These are phyloP conservation scores for Ustilago esculenta DNA, from an alignment of 1,284 basidiomycete genomes.

Conservation along the genomic window DNA sequence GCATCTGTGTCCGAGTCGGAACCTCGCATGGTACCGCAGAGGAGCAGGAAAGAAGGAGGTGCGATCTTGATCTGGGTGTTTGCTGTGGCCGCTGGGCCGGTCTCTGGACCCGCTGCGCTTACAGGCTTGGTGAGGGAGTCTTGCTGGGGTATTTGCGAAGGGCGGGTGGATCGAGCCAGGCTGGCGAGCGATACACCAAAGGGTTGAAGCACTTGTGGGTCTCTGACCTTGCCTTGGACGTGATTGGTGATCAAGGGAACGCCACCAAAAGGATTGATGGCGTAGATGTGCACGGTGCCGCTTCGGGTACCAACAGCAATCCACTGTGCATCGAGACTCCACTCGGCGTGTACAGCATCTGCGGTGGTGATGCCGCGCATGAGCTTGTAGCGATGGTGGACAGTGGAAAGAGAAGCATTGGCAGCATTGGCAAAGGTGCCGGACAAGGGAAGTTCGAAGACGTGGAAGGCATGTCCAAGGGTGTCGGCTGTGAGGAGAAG, in stretches of 20 bases:
- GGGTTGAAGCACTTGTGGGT: slow-evolving; percentile 22
- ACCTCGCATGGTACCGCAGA: background rate
- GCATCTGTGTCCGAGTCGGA: slow-evolving; percentile 1
- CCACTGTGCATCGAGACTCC: slow-evolving; percentile 41
- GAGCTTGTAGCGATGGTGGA: slow-evolving; percentile 42
- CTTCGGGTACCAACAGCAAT: slow-evolving; percentile 40
- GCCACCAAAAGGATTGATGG: slow-evolving; percentile 45
- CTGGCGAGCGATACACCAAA: slow-evolving; percentile 31
- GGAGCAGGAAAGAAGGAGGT: slow-evolving; percentile 23
- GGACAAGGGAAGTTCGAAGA: slow-evolving; percentile 30
- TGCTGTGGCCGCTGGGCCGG: background rate
- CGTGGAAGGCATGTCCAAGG: slow-evolving; percentile 39
- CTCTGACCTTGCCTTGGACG: slow-evolving; percentile 27
- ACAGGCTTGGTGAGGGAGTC: background rate
- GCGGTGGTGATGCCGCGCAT: slow-evolving; percentile 45
- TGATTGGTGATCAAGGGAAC: slow-evolving; percentile 31
- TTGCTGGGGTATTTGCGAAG: slow-evolving; percentile 6
- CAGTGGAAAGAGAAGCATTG: background rate
- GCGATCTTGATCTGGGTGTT: background rate
- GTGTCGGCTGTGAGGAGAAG: slow-evolving; percentile 33
- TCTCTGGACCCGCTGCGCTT: background rate
- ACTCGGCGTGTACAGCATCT: slow-evolving; percentile 34
- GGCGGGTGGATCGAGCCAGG: slow-evolving; percentile 23
- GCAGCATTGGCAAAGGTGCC: slow-evolving; percentile 22
- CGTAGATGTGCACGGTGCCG: slow-evolving; percentile 43